Base-by-base conservation (phyloP, 352 stramenopile genomes). In the Globisporangium echinulatum region DNA sequence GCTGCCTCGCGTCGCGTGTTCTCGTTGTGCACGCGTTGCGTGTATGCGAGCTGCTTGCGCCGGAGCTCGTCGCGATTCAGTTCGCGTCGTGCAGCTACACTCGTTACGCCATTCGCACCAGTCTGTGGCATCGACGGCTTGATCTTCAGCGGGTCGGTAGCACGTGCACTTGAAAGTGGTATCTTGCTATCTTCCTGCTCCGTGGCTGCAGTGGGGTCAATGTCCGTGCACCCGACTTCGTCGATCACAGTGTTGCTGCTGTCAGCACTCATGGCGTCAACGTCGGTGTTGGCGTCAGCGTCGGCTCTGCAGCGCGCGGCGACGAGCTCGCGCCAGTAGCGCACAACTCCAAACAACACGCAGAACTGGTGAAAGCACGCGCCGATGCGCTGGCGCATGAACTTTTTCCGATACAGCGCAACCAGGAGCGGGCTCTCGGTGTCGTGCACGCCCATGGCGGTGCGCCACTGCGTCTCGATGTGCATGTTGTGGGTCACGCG, bases 401-500 rank as follows among this genome's bases (percentile, higher is more conserved):
- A 88, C 50, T 84, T 85, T 49, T 77, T 82, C 9, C 76, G 72
- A 37, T 88, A 88, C 5, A 88, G 49, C n/a, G 76, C 79, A 36
- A 68, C 67, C 43, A 88, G 69, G 1, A 88, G 49, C 49, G 71
- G 69, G 53, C 56, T 86, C 50, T 85, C 79, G 0, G 68, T 76
- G 57, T 85, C 79, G 39, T 69, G 64, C 40, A 88, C 64, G 37
- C 79, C 79, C 74, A 88, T 85, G 9, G 79, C 76, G 52, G 70
- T 73, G 14, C 79, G 74, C 79, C 79, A 88, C 64, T 88, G 79
- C 9, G 69, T 68, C 57, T 87, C 79, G 49, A 88, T 77, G 53
- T 82, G 73, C 56, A 88, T 68, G 56, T 88, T 86, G 64, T 85
- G 77, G 14, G 69, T 72, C 53, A 79, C 72, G 40, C 79, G 70